Evolutionary conservation across 306 rosid genomes (phyloP).

Genomic region (Cicer arietinum): DNA sequence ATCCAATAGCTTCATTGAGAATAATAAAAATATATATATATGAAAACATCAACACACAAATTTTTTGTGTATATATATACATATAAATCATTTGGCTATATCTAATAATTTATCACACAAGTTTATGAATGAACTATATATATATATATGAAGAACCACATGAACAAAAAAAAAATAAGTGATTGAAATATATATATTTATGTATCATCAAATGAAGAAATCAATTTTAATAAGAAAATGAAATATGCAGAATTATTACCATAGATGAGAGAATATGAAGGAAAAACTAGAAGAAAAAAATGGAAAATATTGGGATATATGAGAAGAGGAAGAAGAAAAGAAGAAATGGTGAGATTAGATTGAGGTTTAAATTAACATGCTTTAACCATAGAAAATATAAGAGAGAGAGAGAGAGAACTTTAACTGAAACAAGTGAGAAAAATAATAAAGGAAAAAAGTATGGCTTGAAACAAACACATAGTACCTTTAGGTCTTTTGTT

Average conservation of each 20-base stretch:
- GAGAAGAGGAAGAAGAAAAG: constrained; percentile 45
- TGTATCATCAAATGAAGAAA: not conserved
- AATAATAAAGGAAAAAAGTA: constrained; percentile 59
- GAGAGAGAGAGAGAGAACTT: constrained; percentile 47
- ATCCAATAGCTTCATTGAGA: too few relatives aligned
- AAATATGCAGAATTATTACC: constrained; percentile 35
- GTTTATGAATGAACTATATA: not conserved
- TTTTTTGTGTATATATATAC: too few relatives aligned
- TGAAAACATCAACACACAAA: constrained; percentile 13
- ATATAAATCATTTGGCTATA: too few relatives aligned
- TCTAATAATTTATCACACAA: constrained; percentile 1
- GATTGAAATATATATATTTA: not conserved
- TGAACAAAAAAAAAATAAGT: not conserved
- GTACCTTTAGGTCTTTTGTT: constrained; percentile 62
- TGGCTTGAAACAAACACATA: constrained; percentile 52
- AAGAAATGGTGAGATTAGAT: constrained; percentile 53
- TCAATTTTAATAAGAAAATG: not conserved
- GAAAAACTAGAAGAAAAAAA: not conserved
- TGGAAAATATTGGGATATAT: constrained; percentile 9
- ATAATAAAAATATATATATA: too few relatives aligned
- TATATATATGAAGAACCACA: not conserved
- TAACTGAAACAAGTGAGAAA: constrained; percentile 64
- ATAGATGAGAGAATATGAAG: constrained; percentile 49
- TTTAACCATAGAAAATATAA: too few relatives aligned
- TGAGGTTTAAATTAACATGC: constrained; percentile 40